Percentiles rank a stretch among this genome's conserved stretches.
Evolutionary conservation across 2,329 filamentous ascomycete genomes (phyloP).

Genomic region (Albifimbria verrucaria): DNA sequence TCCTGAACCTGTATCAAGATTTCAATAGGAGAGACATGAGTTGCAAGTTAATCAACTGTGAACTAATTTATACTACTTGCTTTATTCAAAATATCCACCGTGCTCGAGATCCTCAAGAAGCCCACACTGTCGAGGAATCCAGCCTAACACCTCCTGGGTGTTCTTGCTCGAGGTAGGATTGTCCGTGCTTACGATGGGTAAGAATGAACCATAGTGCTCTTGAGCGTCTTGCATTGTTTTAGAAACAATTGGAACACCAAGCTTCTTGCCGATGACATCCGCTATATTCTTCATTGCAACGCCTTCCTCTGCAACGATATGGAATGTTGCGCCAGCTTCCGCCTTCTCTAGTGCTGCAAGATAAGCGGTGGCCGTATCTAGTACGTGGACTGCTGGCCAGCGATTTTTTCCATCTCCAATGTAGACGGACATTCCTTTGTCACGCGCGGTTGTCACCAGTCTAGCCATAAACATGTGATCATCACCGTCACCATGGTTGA

Average conservation of each 20-base stretch:
- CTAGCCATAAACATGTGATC: conserved; percentile 23
- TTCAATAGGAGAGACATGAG: too few species aligned
- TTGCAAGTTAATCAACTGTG: too few species aligned
- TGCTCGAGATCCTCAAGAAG: neutral
- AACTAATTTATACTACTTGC: too few species aligned
- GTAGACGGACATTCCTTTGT: conserved; percentile 27
- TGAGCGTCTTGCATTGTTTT: conserved; percentile 23
- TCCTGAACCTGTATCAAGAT: too few species aligned
- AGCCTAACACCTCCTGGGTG: conserved; percentile 19
- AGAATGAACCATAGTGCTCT: conserved; percentile 20
- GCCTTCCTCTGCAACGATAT: conserved; percentile 32
- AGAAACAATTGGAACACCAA: conserved; percentile 27
- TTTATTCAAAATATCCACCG: neutral
- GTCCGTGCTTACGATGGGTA: conserved; percentile 18
- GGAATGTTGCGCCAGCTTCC: conserved; percentile 27
- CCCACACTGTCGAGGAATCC: neutral
- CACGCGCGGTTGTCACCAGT: conserved; percentile 21
- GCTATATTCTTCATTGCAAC: conserved; percentile 32
- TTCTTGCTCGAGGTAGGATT: conserved; percentile 31
- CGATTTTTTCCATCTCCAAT: conserved; percentile 30
- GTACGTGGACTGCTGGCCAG: conserved; percentile 34
- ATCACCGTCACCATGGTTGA: conserved; percentile 31
- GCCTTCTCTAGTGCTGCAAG: conserved; percentile 35
- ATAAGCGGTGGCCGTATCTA: conserved; percentile 34
- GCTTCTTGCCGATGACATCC: conserved; percentile 26